Conservation (phyloP, 805 yeast genomes). For the Metschnikowia baotianmanensis region DNA sequence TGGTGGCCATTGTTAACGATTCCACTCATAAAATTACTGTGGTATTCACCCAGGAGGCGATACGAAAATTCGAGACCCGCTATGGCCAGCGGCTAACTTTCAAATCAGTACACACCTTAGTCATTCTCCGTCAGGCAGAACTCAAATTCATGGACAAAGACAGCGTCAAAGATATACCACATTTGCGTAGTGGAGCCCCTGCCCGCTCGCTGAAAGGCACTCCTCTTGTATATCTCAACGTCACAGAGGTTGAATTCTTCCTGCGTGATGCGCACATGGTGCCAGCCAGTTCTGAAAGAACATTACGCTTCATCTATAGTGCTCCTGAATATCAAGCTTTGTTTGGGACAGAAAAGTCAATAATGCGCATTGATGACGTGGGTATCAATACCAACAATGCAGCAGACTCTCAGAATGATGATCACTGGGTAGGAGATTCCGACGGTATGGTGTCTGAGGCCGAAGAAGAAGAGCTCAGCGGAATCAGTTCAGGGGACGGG, state of each 20-base stretch:
- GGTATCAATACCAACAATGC: too few relatives aligned
- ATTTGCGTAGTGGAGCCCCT: neutral
- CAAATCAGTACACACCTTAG: constrained; percentile 25
- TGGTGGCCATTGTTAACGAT: constrained; percentile 34
- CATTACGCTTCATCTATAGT: constrained; percentile 25
- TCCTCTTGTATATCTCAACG: constrained; percentile 27
- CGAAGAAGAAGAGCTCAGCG: constrained; percentile 8
- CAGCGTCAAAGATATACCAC: neutral
- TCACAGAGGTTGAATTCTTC: constrained; percentile 30
- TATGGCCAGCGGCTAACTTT: constrained; percentile 36
- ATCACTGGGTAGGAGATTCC: too few relatives aligned
- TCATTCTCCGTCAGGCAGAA: constrained; percentile 29
- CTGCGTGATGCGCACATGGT: constrained; percentile 31
- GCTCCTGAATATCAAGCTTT: constrained; percentile 15
- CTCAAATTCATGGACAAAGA: constrained; percentile 22
- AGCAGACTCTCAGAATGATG: too few relatives aligned
- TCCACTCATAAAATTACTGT: constrained; percentile 30
- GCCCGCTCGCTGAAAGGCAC: neutral
- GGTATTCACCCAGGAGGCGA: constrained; percentile 27
- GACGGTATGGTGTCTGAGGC: constrained; percentile 9
- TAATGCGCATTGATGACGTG: too few relatives aligned
- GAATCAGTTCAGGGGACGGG: too few relatives aligned
- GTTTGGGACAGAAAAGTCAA: neutral
- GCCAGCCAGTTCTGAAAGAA: constrained; percentile 19
- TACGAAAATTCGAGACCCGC: constrained; percentile 29